Evolutionary conservation across 108 stramenopile species (phyloP), one percentile per base, ranked within the genome.

Genomic region (Mayamaea pseudoterrestris): DNA sequence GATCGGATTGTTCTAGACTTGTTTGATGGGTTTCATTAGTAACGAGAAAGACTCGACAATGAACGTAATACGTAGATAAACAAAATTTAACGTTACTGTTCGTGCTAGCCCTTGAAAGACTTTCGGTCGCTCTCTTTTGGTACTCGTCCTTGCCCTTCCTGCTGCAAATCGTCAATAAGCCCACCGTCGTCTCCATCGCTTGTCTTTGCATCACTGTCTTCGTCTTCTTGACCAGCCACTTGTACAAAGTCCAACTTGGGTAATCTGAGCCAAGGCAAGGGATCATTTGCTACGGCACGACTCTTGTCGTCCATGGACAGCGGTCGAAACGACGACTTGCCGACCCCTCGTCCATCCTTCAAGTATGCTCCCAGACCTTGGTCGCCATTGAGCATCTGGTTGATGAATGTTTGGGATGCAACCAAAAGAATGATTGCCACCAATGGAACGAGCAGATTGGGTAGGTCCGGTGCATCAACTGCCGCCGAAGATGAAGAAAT

Each of bases 181-280:
- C 50, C 20, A 69, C 39, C 21, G 17, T 49, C 35, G 42, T 20
- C 50, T 46, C 43, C 17, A n/a, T 8, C 17, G 8, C 7, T 16
- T 11, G 9, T 7, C 14, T 16, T 16, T 7, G n/a, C 4, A 31
- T 41, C 35, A 22, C 27, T 30, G 14, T 2, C 21, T 35, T 47
- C 29, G 20, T 26, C 7, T 36, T 61, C 16, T 61, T 80, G 83
- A 23, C 83, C 83, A 9, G 78, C 78, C 14, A 84, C 83, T 53
- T 84, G 76, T 3, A 84, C 83, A 73, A 69, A 84, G 43, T 79
- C 76, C 25, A 84, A 61, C 21, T 60, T 32, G 11, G 83, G 83
- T 35, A 84, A 55, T 49, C 72, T 72, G 40, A 84, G 47, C 83
- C 83, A 84, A 1, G 78, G 83, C 37, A 83, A 40, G n/a, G 74